These are phyloP conservation scores for Marchantia paleacea DNA, from an alignment of 225 moss, liverwort and hornwort genomes.

Conservation along the genomic window DNA sequence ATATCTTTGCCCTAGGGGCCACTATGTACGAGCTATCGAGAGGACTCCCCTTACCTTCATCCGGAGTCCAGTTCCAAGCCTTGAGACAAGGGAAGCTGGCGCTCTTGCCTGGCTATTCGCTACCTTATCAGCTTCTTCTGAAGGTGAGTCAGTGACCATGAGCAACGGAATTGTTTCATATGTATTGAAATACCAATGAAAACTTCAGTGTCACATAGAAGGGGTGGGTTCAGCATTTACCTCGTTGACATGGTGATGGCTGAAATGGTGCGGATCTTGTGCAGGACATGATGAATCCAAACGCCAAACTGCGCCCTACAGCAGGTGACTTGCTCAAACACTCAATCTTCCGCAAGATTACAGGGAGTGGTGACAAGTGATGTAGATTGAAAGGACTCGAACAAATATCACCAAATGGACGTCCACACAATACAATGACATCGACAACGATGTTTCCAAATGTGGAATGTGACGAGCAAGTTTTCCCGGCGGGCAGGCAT, in stretches of 20 bases:
- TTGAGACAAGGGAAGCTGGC: conserved; percentile 73
- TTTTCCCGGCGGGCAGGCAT: not conserved
- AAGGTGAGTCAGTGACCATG: conserved; percentile 39
- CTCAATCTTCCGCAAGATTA: conserved; percentile 43
- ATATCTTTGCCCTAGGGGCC: conserved; percentile 92
- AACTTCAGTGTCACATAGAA: no score
- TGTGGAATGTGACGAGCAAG: not conserved
- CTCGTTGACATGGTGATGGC: not conserved
- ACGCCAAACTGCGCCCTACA: conserved; percentile 52
- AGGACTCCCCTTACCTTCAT: conserved; percentile 72
- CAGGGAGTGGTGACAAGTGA: not conserved
- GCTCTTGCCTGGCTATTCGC: conserved; percentile 65
- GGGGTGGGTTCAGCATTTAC: not conserved
- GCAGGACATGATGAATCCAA: conserved; percentile 67
- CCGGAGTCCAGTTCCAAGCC: conserved; percentile 67
- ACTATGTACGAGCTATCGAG: conserved; percentile 96
- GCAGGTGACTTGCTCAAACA: conserved; percentile 57
- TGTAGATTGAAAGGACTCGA: not conserved
- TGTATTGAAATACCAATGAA: not conserved
- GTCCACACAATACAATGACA: not conserved
- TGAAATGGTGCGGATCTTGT: not conserved
- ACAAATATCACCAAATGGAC: not conserved
- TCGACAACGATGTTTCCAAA: not conserved
- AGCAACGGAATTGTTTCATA: not conserved
- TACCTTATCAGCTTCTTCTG: conserved; percentile 55